Evolutionary conservation across 805 yeast species (phyloP).

Genomic region (Ogataea saltuana): DNA sequence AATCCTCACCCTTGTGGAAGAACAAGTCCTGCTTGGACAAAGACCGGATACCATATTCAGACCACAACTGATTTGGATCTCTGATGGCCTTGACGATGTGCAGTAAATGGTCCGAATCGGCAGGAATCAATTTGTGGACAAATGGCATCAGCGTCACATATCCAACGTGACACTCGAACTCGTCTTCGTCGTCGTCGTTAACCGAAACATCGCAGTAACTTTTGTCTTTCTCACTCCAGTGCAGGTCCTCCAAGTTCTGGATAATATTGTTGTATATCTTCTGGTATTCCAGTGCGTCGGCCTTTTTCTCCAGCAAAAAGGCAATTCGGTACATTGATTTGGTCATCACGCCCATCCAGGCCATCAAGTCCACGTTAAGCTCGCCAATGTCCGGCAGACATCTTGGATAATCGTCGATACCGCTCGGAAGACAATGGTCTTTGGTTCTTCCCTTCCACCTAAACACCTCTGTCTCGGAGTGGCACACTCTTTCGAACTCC

Average conservation of each 20-base stretch:
- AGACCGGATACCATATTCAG: conserved; percentile 78
- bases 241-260: conserved; percentile 66
- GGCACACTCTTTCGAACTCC: conserved; percentile 64
- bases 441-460: conserved; percentile 93
- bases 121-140: conserved; percentile 62
- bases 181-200: conserved; percentile 68
- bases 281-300: conserved; percentile 58
- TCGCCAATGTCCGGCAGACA: conserved; percentile 86
- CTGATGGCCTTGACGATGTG: conserved; percentile 56
- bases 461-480: conserved; percentile 62
- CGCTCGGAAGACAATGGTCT: conserved; percentile 87
- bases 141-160: conserved; percentile 88
- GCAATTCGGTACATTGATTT: conserved; percentile 78
- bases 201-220: conserved; percentile 84
- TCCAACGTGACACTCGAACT: conserved; percentile 82
- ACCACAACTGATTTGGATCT: conserved; percentile 76
- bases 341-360: conserved; percentile 96
- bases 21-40: conserved; percentile 63
- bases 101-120: conserved; percentile 46
- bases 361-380: conserved; percentile 80
- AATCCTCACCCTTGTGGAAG: conserved; percentile 82
- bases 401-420: conserved; percentile 94
- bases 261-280: conserved; percentile 56
- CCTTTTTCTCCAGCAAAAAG: conserved; percentile 52
- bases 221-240: conserved; percentile 71